These are phyloP conservation scores for Brassica hybrid DNA, from an alignment of 441 rosid species.

Conservation along the genomic window DNA sequence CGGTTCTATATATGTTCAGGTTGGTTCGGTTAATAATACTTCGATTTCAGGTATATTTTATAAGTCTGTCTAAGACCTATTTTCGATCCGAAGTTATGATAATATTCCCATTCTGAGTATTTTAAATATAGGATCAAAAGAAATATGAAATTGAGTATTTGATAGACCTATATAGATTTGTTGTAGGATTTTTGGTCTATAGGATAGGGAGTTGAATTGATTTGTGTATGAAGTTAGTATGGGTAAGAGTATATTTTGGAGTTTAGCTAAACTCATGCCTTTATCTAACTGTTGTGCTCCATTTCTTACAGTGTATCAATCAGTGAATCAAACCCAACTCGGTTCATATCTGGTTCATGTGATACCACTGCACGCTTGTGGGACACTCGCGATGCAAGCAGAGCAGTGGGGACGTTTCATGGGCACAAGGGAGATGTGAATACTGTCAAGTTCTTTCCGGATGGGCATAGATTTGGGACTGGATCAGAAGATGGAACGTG, in stretches of 20 bases:
- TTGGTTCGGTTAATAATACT: not conserved
- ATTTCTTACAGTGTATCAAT: conserved; percentile 76
- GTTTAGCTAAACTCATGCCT: conserved; percentile 1
- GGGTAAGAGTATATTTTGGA: not conserved
- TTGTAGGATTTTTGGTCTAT: not conserved
- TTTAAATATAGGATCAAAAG: no score
- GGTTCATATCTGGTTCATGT: conserved; percentile 95
- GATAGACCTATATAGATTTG: no score
- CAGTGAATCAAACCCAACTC: conserved; percentile 70
- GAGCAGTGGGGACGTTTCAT: conserved; percentile 84
- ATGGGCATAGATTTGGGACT: conserved; percentile 95
- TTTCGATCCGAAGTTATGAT: no score
- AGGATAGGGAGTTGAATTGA: not conserved
- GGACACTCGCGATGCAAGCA: conserved; percentile 98
- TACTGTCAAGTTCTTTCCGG: conserved; percentile 96
- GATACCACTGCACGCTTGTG: conserved; percentile 90
- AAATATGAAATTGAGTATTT: no score
- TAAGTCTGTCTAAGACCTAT: no score
- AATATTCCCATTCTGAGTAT: no score
- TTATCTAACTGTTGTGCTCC: not conserved
- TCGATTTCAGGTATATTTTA: not conserved
- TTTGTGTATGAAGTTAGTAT: conserved; percentile 4
- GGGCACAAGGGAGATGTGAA: conserved; percentile 98
- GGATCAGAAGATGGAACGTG: conserved; percentile 98
- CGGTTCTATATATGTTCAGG: not conserved